phyloP scores from a whole-genome alignment of 202 grass and related monocot genomes.

The Elaeis oleifera region DNA sequence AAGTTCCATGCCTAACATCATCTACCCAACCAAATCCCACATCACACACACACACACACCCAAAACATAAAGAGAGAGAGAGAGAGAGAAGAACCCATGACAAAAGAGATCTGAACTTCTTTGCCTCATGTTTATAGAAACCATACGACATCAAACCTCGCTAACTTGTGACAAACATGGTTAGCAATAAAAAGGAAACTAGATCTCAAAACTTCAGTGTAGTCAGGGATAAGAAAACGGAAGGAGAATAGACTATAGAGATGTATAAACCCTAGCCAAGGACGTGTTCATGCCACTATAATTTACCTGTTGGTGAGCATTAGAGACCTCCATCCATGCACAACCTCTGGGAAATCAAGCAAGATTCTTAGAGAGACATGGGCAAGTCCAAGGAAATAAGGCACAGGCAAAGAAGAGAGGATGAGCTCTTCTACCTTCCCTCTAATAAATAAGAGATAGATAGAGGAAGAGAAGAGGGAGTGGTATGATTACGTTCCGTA shows the following conservation, averaged over 20 bases:
- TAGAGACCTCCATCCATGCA: conserved; percentile 21
- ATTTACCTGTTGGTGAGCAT: conserved; percentile 15
- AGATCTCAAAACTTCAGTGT: no score
- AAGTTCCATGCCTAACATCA: no score
- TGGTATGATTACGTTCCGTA: not conserved
- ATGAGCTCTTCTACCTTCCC: not conserved
- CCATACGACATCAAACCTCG: no score
- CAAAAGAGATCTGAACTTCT: no score
- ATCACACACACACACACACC: no score
- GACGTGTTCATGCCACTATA: not conserved
- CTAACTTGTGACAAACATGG: no score
- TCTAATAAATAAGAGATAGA: not conserved
- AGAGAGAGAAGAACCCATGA: no score
- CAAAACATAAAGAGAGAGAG: no score
- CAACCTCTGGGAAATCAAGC: not conserved
- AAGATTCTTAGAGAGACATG: not conserved
- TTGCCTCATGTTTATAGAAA: no score
- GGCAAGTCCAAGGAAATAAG: no score
- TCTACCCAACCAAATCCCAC: no score
- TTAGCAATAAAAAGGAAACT: no score
- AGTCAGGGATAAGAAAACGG: not conserved
- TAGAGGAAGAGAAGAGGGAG: not conserved
- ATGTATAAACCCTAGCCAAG: not conserved
- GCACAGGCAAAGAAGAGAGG: not conserved
- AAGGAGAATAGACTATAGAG: not conserved